These are phyloP conservation scores for Amesomyces nigricolor DNA, from an alignment of 2,329 filamentous ascomycete genomes.

Conservation along the genomic window DNA sequence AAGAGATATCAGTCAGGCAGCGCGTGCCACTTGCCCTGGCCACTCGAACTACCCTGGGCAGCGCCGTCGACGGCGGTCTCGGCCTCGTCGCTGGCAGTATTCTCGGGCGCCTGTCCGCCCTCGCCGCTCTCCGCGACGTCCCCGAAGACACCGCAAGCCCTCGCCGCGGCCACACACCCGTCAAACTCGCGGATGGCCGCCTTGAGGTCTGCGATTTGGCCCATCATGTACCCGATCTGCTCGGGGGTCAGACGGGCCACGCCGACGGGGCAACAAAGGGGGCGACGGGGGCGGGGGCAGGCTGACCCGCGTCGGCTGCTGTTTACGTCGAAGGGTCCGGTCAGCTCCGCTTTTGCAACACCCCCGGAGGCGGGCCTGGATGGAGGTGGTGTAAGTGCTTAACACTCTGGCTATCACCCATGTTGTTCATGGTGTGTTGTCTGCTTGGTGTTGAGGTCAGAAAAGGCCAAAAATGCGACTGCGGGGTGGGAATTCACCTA, in stretches of 20 bases:
- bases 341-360: neutral
- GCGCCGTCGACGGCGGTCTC: neutral
- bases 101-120: conserved; percentile 1
- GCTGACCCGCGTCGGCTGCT: neutral
- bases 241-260: no score
- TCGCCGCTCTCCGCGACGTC: neutral
- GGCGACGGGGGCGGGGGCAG: neutral
- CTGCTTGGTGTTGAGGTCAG: no score
- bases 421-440: no score
- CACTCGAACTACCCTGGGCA: no score
- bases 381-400: neutral
- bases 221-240: no score
- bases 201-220: no score
- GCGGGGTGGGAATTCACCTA: no score
- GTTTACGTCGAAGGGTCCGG: neutral
- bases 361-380: neutral
- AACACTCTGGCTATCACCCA: neutral
- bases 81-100: neutral
- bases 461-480: no score
- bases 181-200: no score
- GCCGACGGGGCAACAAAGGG: no score
- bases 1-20: neutral
- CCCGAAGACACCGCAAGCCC: no score
- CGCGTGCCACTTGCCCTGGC: neutral
- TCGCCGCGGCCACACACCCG: no score